These are phyloP conservation scores for Silene vulgaris DNA, from an alignment of 179 eudicot genomes.

Conservation along the genomic window DNA sequence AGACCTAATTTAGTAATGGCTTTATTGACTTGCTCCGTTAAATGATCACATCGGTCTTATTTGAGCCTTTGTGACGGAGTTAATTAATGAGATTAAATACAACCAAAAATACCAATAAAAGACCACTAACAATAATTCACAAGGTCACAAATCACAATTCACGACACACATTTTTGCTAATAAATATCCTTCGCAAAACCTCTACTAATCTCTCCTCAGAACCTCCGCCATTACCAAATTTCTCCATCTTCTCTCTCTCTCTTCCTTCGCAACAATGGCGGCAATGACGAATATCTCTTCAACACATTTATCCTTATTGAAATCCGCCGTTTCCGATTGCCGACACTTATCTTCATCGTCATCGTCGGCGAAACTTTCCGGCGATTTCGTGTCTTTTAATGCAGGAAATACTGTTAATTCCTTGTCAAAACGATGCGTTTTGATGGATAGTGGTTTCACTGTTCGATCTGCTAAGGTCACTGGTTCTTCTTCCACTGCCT, in stretches of 20 bases:
- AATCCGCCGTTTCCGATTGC: constrained; percentile 34
- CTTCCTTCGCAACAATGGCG: constrained; percentile 24
- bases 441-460: constrained; percentile 8
- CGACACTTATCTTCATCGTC: constrained; percentile 17
- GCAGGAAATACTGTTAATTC: constrained; percentile 10
- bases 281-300: constrained; percentile 30
- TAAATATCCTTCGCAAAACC: constrained; percentile 6
- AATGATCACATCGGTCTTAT: no score
- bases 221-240: constrained; percentile 21
- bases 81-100: not conserved
- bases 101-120: not conserved
- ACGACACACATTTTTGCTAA: no score
- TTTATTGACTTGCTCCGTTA: no score
- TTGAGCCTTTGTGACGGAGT: no score
- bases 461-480: constrained; percentile 42
- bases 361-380: constrained; percentile 29
- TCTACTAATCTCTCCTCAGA: constrained; percentile 3
- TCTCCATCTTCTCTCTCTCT: not conserved
- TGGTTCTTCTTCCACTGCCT: constrained; percentile 22
- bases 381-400: constrained; percentile 24
- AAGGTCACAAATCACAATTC: no score
- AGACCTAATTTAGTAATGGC: no score
- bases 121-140: not conserved
- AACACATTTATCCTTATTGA: constrained; percentile 30
- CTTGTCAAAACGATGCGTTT: constrained; percentile 25